These are phyloP conservation scores for Mycena kentingensis DNA, from an alignment of 768 basidiomycete genomes.

Conservation along the genomic window DNA sequence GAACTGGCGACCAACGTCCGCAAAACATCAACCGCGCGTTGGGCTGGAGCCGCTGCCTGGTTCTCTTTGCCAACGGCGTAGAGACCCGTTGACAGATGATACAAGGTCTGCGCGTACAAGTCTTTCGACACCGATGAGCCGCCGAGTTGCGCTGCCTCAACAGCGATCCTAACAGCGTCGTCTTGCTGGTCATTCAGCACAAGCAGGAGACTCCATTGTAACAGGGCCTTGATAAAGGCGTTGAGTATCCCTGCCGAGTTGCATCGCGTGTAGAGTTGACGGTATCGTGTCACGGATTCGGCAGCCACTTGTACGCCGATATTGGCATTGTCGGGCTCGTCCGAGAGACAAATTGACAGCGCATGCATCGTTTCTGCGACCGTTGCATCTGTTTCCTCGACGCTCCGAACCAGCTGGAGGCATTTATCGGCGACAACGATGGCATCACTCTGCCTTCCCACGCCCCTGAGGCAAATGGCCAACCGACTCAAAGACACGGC, in stretches of 20 bases:
- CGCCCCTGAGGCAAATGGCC: constrained; percentile 8
- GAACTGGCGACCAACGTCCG: constrained; percentile 4
- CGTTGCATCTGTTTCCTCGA: constrained; percentile 1
- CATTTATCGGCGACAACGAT: constrained; percentile 3
- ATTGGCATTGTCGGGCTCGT: neutral
- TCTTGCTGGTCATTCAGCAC: neutral
- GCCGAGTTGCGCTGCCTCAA: constrained; percentile 7
- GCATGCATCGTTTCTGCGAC: constrained; percentile 14
- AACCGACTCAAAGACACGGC: constrained; percentile 15
- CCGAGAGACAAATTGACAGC: constrained; percentile 7
- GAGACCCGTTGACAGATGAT: constrained; percentile 12
- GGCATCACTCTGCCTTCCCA: constrained; percentile 4
- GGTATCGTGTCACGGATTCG: constrained; percentile 14
- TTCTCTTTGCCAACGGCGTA: constrained; percentile 7
- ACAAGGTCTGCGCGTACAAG: constrained; percentile 6
- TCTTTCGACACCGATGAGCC: constrained; percentile 8
- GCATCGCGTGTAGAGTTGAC: neutral
- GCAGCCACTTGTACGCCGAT: constrained; percentile 1
- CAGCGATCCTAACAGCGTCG: constrained; percentile 8
- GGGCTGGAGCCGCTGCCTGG: constrained; percentile 7
- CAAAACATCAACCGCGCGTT: constrained; percentile 8
- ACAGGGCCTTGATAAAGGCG: neutral
- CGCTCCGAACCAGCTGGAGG: constrained; percentile 1
- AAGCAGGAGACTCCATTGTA: constrained; percentile 14
- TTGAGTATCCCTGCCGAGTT: neutral